Conservation (phyloP, 768 basidiomycete species). For the Russula ochroleuca region DNA sequence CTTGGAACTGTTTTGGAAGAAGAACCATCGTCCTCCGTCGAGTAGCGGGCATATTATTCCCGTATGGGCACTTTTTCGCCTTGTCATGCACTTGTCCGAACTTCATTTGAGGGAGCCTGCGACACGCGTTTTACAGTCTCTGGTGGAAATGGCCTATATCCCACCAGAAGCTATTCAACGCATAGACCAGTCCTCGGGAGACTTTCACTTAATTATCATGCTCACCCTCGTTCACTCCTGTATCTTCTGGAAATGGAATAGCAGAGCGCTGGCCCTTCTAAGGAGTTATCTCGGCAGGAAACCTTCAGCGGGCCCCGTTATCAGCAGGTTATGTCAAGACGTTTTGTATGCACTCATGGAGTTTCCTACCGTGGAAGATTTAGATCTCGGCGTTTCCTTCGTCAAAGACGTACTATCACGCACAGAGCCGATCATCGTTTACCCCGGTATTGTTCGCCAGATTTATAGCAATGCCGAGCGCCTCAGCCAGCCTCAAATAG, state of each 20-base stretch:
- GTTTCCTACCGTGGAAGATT: constrained; percentile 31
- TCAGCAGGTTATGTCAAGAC: constrained; percentile 41
- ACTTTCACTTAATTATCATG: constrained; percentile 47
- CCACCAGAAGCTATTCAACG: constrained; percentile 45
- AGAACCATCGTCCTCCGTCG: neutral
- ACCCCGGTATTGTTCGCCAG: constrained; percentile 41
- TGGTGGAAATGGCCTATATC: constrained; percentile 44
- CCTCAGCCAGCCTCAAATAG: constrained; percentile 34
- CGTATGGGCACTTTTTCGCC: constrained; percentile 41
- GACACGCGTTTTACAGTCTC: constrained; percentile 46
- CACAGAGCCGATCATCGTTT: constrained; percentile 36
- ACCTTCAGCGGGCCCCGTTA: constrained; percentile 28
- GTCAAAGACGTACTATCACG: constrained; percentile 39
- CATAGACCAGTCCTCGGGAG: constrained; percentile 36
- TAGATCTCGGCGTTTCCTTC: constrained; percentile 41
- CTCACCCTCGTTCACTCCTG: constrained; percentile 50
- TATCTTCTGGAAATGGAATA: constrained; percentile 51
- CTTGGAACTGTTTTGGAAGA: constrained; percentile 8
- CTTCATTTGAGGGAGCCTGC: constrained; percentile 37
- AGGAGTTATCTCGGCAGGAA: constrained; percentile 31
- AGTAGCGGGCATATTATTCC: constrained; percentile 10
- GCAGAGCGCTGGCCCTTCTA: constrained; percentile 42
- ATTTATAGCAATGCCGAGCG: constrained; percentile 27
- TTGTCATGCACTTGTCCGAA: constrained; percentile 42
- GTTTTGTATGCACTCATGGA: constrained; percentile 33